A percentile compares a stretch with the other conserved stretches of the same genome.
Conservation (phyloP, 106 monocot species). For the Gastrodia elata region DNA sequence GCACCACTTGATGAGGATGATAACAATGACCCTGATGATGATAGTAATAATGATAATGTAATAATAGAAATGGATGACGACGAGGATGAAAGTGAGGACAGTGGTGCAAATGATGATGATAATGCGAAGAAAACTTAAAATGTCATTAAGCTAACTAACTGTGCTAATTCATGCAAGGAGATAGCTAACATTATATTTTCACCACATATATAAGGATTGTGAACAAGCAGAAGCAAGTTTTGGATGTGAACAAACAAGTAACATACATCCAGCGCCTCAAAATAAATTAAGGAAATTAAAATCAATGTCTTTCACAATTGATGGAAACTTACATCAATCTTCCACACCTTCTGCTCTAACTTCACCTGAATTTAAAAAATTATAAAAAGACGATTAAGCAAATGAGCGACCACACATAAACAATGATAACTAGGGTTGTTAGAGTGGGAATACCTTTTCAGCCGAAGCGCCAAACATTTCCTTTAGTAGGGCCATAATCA, state of each 20-base stretch:
- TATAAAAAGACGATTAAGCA: not conserved
- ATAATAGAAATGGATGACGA: too few relatives aligned
- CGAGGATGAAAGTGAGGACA: not conserved
- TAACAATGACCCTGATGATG: not conserved
- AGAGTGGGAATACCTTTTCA: constrained; percentile 48
- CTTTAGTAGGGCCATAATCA: constrained; percentile 86
- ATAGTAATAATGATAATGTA: too few relatives aligned
- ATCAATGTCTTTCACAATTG: not conserved
- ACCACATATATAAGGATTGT: not conserved
- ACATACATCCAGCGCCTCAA: not conserved
- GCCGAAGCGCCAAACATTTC: constrained; percentile 82
- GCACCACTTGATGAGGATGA: not conserved
- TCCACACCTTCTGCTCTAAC: constrained; percentile 94
- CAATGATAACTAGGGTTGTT: not conserved
- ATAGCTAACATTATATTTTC: not conserved
- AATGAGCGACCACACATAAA: not conserved
- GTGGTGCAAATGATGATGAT: too few relatives aligned
- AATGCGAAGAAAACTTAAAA: not conserved
- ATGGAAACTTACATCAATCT: constrained; percentile 60
- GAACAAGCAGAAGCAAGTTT: not conserved
- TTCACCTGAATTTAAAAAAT: constrained; percentile 55
- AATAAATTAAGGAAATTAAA: not conserved
- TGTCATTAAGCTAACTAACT: too few relatives aligned
- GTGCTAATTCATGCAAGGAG: not conserved
- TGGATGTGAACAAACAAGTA: not conserved